Evolutionary conservation across 306 rosid genomes (phyloP), one percentile per base, ranked within the genome.

Genomic region (Senna tora): DNA sequence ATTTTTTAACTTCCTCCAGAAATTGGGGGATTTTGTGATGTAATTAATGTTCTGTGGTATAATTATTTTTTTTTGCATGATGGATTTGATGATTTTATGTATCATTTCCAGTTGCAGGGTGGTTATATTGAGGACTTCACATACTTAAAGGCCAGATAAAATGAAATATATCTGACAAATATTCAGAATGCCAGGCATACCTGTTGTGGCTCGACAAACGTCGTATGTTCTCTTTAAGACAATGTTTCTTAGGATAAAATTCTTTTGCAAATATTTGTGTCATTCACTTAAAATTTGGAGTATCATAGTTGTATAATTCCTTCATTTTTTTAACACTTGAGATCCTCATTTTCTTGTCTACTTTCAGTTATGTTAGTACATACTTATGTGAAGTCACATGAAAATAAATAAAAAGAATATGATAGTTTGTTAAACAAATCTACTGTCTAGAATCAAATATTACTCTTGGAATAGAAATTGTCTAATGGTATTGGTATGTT

Each of bases 171-270:
- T 55, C 77, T 32, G 60, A 73, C 71, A 51, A 30, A 9, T 41
- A 32, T 64, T 60, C 49, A 53, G 51, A 49, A 84, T 77, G 91
- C 80, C 82, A 14, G 82, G 75, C 77, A 67, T 65, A 70, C 79
- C 88, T 61, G 75, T 65, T 36, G 81, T 72, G 8, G 71, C 72
- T 75, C 45, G 64, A 67, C 80, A 79, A 74, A 65, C 60, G 67
- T 77, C 79, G 91, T 87, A 84, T 14, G 87, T 82, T 82, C 41
- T 64, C 58, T 65, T 79, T 73, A 17, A 7, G 32, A 57, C 12
- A 0, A 8, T 55, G 25, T 68, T 50, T 21, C 45, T 30, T 63
- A 14, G 20, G 42, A 55, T 36, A n/a, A 19, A 71, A 46, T 41
- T 47, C 30, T 33, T 77, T 10, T 55, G 51, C 16, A 4, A 14